Base-by-base conservation (phyloP, 345 rosid species). In the Hirschfeldia incana region DNA sequence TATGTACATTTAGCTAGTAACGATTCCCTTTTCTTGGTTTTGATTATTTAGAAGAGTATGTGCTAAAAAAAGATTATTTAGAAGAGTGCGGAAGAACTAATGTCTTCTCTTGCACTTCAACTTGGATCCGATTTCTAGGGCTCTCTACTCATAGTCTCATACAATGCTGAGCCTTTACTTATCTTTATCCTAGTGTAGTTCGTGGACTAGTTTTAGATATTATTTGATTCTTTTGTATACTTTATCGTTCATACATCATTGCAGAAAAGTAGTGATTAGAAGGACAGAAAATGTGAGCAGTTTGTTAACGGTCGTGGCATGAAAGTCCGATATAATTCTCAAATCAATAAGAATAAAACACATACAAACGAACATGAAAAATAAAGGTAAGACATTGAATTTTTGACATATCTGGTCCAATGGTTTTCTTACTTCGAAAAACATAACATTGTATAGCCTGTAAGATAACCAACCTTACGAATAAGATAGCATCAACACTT, bases 401-500 rank as follows among this genome's bases (percentile, higher is more conserved):
- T 1, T 44, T 44, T 44, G 53, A 44, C 15, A 13, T 46, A 46
- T 13, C 62, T 44, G 28, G 26, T 6, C 33, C 3, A 16, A 10
- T 17, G 28, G 7, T 13, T 58, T 32, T 67, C 10, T 17, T 13
- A 28, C 37, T 46, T 69, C 12, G 39, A 3, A 42, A 58, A 46
- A 68, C 37, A 30, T 27, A 61, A 1, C 68, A 0, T 8, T 16
- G 49, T 16, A 21, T 21, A 36, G 5, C n/a, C 32, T 21, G 42
- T 34, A 33, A 70, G 26, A 67, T n/a, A 13, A 63, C 26, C 9
- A 30, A 13, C 6, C 67, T n/a, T 63, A 0, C 1, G 37, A 32
- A 32, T n/a, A 63, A 33, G 42, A 70, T 36, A 78, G 72, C 59
- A 78, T 55, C 0, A 73, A 67, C 73, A 78, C 57, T 49, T 16